Base-by-base conservation (phyloP, 1,284 basidiomycete genomes). In the Tilletia caries region DNA sequence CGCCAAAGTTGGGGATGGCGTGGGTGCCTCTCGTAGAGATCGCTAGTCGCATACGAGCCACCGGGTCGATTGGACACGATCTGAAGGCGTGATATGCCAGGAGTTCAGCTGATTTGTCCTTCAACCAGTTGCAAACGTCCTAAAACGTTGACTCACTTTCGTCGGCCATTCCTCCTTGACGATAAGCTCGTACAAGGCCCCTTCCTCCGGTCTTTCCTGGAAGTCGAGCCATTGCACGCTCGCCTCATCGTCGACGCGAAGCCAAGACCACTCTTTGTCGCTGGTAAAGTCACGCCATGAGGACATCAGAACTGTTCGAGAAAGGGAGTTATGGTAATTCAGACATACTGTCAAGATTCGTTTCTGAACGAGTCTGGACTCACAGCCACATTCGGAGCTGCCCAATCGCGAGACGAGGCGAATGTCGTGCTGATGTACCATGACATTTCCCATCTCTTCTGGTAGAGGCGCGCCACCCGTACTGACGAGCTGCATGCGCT, bases 181-280 rank as follows among this genome's bases (percentile, higher is more conserved):
- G 6, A 79, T 62, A 4, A 79, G 67, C 60, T 79, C 77, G 54
- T 48, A 74, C 23, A 72, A 58, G 0, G 67, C 66, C 2, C 37
- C 52, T 12, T 64, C 65, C 3, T 69, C 65, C 3, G 23, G 25
- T 10, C 70, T 43, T 18, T 67, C 46, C 52, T 76, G 70, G 70
- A 76, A 79, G 1, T 64, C 70, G 3, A 79, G 44, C 75, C 70
- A 68, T 0, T 41, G 25, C n/a, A 70, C 68, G 1, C 75, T 71
- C 1, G 67, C 44, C 23, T 69, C 29, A 43, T 79, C 87, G 77
- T 76, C 79, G 29, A 83, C 81, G 58, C 86, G 83, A 6, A 89
- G 82, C 85, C 87, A 89, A 75, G 88, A 88, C 89, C 89, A 90
- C 25, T 81, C 86, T 73, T 87, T 87, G 83, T 90, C 89, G 4